Conservation (phyloP, 2,329 filamentous ascomycete species). For the Aspergillus sp. region DNA sequence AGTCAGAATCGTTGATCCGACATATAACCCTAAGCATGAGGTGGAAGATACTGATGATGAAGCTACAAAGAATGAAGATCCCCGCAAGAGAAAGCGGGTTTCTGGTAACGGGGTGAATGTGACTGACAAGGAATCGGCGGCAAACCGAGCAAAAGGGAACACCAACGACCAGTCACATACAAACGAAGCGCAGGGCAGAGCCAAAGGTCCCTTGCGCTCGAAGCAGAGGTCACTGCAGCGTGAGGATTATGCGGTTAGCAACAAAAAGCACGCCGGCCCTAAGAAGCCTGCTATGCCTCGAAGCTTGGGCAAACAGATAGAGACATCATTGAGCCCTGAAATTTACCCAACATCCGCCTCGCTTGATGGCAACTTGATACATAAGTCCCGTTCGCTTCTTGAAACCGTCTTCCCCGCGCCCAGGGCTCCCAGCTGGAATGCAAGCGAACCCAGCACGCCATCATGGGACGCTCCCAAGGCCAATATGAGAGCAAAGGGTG, state of each 20-base stretch:
- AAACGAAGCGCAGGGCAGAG: no score
- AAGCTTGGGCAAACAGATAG: no score
- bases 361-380: not conserved
- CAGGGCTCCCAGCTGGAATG: not conserved
- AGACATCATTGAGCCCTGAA: no score
- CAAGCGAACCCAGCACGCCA: not conserved
- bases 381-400: not conserved
- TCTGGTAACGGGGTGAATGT: not conserved
- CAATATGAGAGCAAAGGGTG: not conserved
- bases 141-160: no score
- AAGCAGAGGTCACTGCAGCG: no score
- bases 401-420: not conserved
- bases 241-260: no score
- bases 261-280: not conserved
- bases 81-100: not conserved
- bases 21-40: not conserved
- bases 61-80: not conserved
- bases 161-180: no score
- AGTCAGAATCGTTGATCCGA: not conserved
- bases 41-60: not conserved
- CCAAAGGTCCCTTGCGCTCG: no score
- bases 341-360: not conserved
- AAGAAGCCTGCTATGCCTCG: not conserved
- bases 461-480: not conserved
- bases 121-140: slow-evolving; percentile 2